A percentile compares a stretch with the other conserved stretches of the same genome.
phyloP scores from a whole-genome alignment of 2,329 filamentous ascomycete genomes.

The Hymenotorrendiella dingleyae region DNA sequence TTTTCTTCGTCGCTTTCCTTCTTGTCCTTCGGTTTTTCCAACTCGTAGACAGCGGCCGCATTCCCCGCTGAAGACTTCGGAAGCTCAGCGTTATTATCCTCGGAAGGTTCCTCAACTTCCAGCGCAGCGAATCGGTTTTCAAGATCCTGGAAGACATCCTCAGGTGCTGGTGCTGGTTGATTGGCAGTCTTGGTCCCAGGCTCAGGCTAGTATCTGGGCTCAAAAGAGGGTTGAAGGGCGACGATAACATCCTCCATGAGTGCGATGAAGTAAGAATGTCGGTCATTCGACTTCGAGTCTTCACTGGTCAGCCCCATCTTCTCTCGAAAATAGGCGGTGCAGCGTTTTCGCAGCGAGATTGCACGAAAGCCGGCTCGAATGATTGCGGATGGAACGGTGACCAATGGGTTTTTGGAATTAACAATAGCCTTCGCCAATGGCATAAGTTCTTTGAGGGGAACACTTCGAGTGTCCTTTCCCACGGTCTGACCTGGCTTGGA shows the following conservation, averaged over 20 bases:
- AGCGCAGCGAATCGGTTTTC: constrained; percentile 11
- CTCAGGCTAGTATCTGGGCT: background rate
- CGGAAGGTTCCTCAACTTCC: constrained; percentile 11
- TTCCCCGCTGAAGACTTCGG: background rate
- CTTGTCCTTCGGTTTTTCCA: background rate
- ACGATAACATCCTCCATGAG: constrained; percentile 13
- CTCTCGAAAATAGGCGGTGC: constrained; percentile 3
- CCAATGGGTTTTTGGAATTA: background rate
- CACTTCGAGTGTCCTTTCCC: background rate
- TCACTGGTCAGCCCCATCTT: background rate
- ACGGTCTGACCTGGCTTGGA: background rate
- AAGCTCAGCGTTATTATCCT: background rate
- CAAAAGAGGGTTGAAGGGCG: constrained; percentile 12
- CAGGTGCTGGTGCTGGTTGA: background rate
- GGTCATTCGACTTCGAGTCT: constrained; percentile 1
- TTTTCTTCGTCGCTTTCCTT: constrained; percentile 10
- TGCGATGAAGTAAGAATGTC: constrained; percentile 9
- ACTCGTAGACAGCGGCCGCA: background rate
- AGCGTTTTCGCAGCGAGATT: constrained; percentile 9
- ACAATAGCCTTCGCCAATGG: constrained; percentile 10
- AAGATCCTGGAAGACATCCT: constrained; percentile 1
- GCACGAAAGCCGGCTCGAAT: constrained; percentile 12
- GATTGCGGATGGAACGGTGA: constrained; percentile 7
- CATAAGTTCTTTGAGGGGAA: constrained; percentile 5
- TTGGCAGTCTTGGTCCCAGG: too few species aligned